phyloP scores from a whole-genome alignment of 164 flowering plant genomes.

The Protea cynaroides region DNA sequence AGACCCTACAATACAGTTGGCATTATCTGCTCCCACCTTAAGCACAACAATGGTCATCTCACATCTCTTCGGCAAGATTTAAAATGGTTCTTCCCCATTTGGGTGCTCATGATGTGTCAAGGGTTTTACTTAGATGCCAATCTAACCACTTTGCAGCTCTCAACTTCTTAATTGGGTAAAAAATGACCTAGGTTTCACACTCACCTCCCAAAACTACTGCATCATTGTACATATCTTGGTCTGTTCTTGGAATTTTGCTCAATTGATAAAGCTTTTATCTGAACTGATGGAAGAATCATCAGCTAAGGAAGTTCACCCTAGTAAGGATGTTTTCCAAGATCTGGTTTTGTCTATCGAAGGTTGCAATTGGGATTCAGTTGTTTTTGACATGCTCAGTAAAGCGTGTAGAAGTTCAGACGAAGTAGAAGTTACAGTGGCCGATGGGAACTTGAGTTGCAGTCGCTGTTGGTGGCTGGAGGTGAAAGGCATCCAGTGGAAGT shows the following conservation, averaged over 20 bases:
- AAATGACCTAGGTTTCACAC: conserved; percentile 40
- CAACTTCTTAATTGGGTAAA: conserved; percentile 72
- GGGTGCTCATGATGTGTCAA: conserved; percentile 51
- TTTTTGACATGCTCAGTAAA: conserved; percentile 83
- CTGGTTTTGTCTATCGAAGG: conserved; percentile 39
- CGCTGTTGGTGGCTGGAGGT: no score
- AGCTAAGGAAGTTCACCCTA: conserved; percentile 12
- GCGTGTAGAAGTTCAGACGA: no score
- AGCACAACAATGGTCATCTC: conserved; percentile 21
- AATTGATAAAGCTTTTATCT: conserved; percentile 47
- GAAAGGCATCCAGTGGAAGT: no score
- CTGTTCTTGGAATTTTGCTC: conserved; percentile 45
- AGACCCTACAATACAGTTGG: conserved; percentile 57
- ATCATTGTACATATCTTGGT: conserved; percentile 60
- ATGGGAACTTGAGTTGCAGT: no score
- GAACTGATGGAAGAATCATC: conserved; percentile 36
- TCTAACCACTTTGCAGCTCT: conserved; percentile 56
- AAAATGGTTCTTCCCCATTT: conserved; percentile 46
- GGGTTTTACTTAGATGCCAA: conserved; percentile 75
- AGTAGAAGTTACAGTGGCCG: no score
- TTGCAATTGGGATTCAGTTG: conserved; percentile 71
- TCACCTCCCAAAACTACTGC: conserved; percentile 46
- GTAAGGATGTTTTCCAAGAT: conserved; percentile 37
- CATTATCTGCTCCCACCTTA: conserved; percentile 53
- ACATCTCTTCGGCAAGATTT: conserved; percentile 25